These are phyloP conservation scores for Mimosa pudica DNA, from an alignment of 306 rosid species.

Conservation along the genomic window DNA sequence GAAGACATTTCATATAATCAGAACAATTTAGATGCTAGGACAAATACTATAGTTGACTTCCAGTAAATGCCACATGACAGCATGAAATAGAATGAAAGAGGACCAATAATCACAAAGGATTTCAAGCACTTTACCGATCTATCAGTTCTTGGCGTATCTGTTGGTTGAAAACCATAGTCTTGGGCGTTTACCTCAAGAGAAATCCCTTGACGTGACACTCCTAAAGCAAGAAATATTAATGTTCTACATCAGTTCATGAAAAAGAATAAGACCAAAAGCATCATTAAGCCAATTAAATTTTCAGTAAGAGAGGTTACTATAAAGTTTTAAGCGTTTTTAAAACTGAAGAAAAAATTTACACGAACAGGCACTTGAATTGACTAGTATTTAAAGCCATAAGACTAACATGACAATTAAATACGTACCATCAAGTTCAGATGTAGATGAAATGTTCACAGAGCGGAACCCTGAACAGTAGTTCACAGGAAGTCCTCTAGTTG, in stretches of 20 bases:
- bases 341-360: not conserved
- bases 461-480: conserved; percentile 94
- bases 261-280: conserved; percentile 21
- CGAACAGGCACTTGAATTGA: not conserved
- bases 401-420: conserved; percentile 32
- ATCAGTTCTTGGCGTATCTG: conserved; percentile 95
- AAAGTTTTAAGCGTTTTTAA: not conserved
- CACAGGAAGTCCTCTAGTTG: conserved; percentile 78
- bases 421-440: conserved; percentile 72
- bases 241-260: conserved; percentile 21
- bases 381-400: conserved; percentile 13
- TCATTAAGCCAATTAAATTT: conserved; percentile 30
- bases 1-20: not conserved
- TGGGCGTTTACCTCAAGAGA: conserved; percentile 80
- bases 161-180: conserved; percentile 87
- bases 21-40: not conserved
- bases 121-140: conserved; percentile 69
- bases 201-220: conserved; percentile 85
- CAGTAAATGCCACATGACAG: conserved; percentile 18
- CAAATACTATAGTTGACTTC: not conserved
- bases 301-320: conserved; percentile 13
- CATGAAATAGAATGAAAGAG: conserved; percentile 19
- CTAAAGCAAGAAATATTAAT: conserved; percentile 50
- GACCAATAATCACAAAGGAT: conserved; percentile 11
- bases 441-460: conserved; percentile 48